Evolutionary conservation across 371 early-diverging fungal genomes (phyloP).

Genomic region (Nematocida ironsii): DNA sequence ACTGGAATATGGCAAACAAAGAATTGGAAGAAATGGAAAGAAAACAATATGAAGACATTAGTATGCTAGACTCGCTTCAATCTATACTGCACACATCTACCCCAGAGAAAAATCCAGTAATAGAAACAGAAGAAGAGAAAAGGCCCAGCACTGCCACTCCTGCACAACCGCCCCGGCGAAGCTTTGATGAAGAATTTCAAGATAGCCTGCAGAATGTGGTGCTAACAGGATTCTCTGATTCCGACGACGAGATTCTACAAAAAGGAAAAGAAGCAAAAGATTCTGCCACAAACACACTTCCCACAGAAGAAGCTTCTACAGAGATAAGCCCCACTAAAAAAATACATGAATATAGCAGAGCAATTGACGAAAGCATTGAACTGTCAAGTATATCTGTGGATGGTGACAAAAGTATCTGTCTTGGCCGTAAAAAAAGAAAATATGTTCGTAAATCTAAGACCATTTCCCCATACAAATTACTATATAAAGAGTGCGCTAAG

Average conservation of each 20-base stretch:
- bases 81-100: neutral
- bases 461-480: neutral
- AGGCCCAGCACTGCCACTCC: no score
- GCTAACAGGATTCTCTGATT: conserved; percentile 22
- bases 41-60: conserved; percentile 29
- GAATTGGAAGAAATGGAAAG: conserved; percentile 54
- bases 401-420: neutral
- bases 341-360: neutral
- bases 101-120: neutral
- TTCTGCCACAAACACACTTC: neutral
- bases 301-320: no score
- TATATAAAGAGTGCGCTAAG: neutral
- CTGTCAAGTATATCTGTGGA: neutral
- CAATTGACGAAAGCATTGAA: neutral
- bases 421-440: neutral
- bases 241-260: neutral
- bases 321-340: neutral
- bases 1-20: conserved; percentile 57
- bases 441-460: neutral
- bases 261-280: neutral
- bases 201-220: conserved; percentile 14
- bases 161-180: neutral
- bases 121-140: neutral
- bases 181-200: conserved; percentile 30
- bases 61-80: neutral